phyloP scores from a whole-genome alignment of 2,329 filamentous ascomycete species.

The Capronia americana region DNA sequence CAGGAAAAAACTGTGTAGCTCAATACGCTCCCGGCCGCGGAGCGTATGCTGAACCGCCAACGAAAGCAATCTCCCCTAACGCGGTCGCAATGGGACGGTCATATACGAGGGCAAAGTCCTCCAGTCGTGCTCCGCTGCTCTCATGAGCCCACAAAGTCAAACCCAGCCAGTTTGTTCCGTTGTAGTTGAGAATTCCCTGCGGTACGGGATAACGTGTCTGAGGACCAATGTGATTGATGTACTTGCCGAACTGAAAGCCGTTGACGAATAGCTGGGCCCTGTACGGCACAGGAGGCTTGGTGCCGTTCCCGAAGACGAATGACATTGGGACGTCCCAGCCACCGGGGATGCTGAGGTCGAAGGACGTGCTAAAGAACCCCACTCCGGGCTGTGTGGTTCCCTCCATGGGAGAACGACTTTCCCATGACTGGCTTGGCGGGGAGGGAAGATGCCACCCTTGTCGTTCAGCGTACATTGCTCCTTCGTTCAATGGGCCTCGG shows the following conservation, averaged over 20 bases:
- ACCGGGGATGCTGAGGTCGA: conserved; percentile 58
- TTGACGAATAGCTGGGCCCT: conserved; percentile 74
- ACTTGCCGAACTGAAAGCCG: conserved; percentile 75
- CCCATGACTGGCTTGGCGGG: conserved; percentile 41
- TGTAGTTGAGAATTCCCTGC: conserved; percentile 74
- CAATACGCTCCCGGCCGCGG: background rate
- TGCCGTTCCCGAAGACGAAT: conserved; percentile 53
- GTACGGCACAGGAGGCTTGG: conserved; percentile 49
- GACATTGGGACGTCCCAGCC: conserved; percentile 63
- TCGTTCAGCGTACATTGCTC: conserved; percentile 62
- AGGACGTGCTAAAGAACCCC: conserved; percentile 59
- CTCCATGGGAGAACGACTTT: conserved; percentile 45
- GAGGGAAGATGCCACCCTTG: conserved; percentile 62
- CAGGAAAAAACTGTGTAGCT: background rate
- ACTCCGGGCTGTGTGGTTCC: conserved; percentile 57
- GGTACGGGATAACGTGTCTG: conserved; percentile 75
- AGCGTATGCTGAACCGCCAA: conserved; percentile 2
- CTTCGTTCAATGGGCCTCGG: conserved; percentile 65
- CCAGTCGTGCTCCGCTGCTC: conserved; percentile 65
- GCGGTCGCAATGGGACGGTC: conserved; percentile 1
- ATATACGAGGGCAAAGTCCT: conserved; percentile 56
- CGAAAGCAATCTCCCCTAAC: background rate
- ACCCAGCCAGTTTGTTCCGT: conserved; percentile 71
- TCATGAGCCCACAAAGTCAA: conserved; percentile 67
- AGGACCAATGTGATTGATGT: conserved; percentile 74